These are phyloP conservation scores for Coniferiporia sulphurascens DNA, from an alignment of 1,284 basidiomycete species.

Conservation along the genomic window DNA sequence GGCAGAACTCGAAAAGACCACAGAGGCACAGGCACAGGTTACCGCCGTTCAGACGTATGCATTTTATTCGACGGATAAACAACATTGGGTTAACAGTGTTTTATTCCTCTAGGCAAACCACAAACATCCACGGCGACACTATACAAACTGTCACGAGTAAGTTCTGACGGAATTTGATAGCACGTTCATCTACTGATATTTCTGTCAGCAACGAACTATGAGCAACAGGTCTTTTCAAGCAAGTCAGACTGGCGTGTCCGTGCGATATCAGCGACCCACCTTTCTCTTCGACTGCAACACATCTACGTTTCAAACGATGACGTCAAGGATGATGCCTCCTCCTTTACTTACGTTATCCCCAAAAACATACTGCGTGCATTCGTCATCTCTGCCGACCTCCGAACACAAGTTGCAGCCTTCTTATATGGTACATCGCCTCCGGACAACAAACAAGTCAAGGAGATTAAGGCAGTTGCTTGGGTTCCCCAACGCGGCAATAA, in stretches of 20 bases:
- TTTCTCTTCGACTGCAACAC: constrained; percentile 94
- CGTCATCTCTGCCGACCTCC: constrained; percentile 89
- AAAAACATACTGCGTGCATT: constrained; percentile 98
- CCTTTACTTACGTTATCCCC: constrained; percentile 92
- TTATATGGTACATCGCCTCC: constrained; percentile 90
- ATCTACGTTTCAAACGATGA: constrained; percentile 99
- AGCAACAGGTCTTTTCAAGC: constrained; percentile 94
- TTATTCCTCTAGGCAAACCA: constrained; percentile 66
- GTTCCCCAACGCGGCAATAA: constrained; percentile 96
- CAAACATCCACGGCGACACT: constrained; percentile 95
- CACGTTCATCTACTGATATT: constrained; percentile 17
- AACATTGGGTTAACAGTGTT: neutral
- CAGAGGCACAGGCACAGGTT: constrained; percentile 91
- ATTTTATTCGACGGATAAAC: neutral
- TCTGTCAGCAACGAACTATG: constrained; percentile 84
- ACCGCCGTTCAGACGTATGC: constrained; percentile 90
- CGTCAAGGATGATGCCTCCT: constrained; percentile 94
- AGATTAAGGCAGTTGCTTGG: constrained; percentile 96
- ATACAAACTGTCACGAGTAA: constrained; percentile 92
- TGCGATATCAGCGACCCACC: constrained; percentile 93
- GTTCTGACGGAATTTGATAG: constrained; percentile 25
- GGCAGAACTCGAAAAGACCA: constrained; percentile 97
- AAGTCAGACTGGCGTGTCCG: constrained; percentile 99
- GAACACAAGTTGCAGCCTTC: constrained; percentile 94
- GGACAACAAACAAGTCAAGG: constrained; percentile 98